Base-by-base conservation (phyloP, 2,329 filamentous ascomycete species). In the Penicillium freii region DNA sequence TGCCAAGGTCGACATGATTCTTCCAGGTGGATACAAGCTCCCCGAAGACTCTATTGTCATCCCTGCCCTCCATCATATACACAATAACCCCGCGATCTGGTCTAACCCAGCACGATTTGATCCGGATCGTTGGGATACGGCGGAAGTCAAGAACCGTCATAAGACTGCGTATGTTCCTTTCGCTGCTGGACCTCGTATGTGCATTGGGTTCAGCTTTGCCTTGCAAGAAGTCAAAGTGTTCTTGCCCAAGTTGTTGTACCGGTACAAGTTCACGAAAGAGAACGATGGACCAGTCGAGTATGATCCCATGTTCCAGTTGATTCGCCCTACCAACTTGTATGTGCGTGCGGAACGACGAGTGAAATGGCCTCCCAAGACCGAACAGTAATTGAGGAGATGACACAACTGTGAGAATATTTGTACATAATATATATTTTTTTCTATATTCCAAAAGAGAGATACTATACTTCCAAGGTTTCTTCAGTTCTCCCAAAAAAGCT, bases 201-300 rank as follows among this genome's bases (percentile, higher is more conserved):
- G 85, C 59, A 83, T 87, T 54, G 85, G 84, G 0, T 87, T 86
- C 77, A 87, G 86, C 70, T 86, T 87, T 68, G 85, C 84, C 0
- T 72, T 87, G 7, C 78, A 81, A 57, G 84, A 87, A 69, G 77
- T 86, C 57, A 86, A 86, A 74, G 76, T 85, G 7, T 69, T 74
- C 38, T 49, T 87, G 61, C 75, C 79, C 1, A 83, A 86, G 73
- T 71, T 87, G 39, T 69, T 87, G 2, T 87, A 80, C 57, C 75
- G 84, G 7, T 87, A 87, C 66, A 73, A 82, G 54, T 87, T 85
- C 57, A 70, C 62, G 7, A 68, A 77, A 21, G 82, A 79, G n/a
- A 76, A 77, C 10, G 76, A 82, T 5, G 80, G 75, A 1, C 71
- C 79, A 0, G 72, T 85, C 3, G 82, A 67, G 39, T 69, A 71